phyloP scores from a whole-genome alignment of 2,329 filamentous ascomycete species.

The Aspergillus melleus region DNA sequence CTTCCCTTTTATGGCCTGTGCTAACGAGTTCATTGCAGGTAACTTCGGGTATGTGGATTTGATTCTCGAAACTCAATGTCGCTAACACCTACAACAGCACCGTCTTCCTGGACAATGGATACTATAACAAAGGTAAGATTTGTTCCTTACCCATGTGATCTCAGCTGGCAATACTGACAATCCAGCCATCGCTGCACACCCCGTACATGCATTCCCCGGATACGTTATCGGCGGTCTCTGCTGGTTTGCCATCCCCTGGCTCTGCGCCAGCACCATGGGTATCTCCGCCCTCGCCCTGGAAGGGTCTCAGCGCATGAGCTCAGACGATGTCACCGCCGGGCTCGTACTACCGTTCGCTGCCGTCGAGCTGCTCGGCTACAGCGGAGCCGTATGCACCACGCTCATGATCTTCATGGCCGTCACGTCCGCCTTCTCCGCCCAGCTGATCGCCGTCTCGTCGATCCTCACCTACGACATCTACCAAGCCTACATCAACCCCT shows the following conservation, averaged over 20 bases:
- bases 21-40: constrained; percentile 14
- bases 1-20: not conserved
- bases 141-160: too few species aligned
- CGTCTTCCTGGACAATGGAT: constrained; percentile 81
- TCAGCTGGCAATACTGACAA: constrained; percentile 4
- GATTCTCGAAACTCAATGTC: not conserved
- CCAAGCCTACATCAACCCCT: constrained; percentile 80
- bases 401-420: constrained; percentile 89
- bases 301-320: constrained; percentile 69
- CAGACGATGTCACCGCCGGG: constrained; percentile 75
- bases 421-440: constrained; percentile 77
- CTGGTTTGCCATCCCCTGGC: constrained; percentile 93
- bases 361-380: constrained; percentile 77
- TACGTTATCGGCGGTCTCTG: constrained; percentile 83
- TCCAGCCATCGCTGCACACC: constrained; percentile 76
- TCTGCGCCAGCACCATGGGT: constrained; percentile 85
- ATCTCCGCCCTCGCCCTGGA: constrained; percentile 79
- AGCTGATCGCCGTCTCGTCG: constrained; percentile 82
- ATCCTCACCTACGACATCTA: constrained; percentile 90
- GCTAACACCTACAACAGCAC: constrained; percentile 48
- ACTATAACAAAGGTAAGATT: constrained; percentile 71
- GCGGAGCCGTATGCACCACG: constrained; percentile 75
- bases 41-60: constrained; percentile 31
- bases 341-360: constrained; percentile 83
- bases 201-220: constrained; percentile 80